Evolutionary conservation across 2,329 filamentous ascomycete genomes (phyloP).

Genomic region (Penicillium sp.): DNA sequence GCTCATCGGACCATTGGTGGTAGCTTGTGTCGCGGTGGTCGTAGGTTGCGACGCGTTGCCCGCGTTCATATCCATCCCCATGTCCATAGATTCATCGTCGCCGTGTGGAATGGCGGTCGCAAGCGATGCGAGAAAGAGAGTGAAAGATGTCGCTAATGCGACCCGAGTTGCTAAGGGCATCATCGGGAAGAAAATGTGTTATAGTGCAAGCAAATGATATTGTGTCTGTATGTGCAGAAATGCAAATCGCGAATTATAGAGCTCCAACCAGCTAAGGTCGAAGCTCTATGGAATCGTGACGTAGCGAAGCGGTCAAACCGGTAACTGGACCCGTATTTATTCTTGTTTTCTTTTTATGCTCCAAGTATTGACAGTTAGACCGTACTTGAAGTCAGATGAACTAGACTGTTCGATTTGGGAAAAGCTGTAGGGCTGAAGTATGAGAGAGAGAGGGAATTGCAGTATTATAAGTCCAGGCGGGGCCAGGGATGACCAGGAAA

Average conservation of each 20-base stretch:
- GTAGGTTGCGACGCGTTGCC: slow-evolving; percentile 15
- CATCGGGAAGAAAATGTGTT: slow-evolving; percentile 18
- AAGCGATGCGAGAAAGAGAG: slow-evolving; percentile 25
- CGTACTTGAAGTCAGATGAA: background rate
- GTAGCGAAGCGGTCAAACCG: slow-evolving; percentile 16
- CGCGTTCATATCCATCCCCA: slow-evolving; percentile 23
- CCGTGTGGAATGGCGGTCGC: slow-evolving; percentile 35
- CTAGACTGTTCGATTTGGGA: background rate
- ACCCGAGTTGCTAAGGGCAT: slow-evolving; percentile 23
- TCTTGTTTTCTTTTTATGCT: background rate
- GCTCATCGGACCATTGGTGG: slow-evolving; percentile 37
- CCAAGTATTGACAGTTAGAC: background rate
- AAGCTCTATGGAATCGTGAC: slow-evolving; percentile 26
- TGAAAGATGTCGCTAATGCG: slow-evolving; percentile 26
- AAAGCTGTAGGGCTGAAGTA: slow-evolving; percentile 24
- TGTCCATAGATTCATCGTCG: slow-evolving; percentile 32
- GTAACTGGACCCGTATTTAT: background rate
- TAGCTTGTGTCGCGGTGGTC: slow-evolving; percentile 13
- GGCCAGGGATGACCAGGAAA: background rate
- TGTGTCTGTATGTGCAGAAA: slow-evolving; percentile 6
- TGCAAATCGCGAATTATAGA: slow-evolving; percentile 1
- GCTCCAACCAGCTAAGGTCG: slow-evolving; percentile 15
- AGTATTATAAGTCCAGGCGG: slow-evolving; percentile 14
- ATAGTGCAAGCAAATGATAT: background rate
- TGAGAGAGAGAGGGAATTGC: slow-evolving; percentile 9